Evolutionary conservation across 805 yeast species (phyloP), one percentile per base, ranked within the genome.

Genomic region (Kodamaea kakaduensis): DNA sequence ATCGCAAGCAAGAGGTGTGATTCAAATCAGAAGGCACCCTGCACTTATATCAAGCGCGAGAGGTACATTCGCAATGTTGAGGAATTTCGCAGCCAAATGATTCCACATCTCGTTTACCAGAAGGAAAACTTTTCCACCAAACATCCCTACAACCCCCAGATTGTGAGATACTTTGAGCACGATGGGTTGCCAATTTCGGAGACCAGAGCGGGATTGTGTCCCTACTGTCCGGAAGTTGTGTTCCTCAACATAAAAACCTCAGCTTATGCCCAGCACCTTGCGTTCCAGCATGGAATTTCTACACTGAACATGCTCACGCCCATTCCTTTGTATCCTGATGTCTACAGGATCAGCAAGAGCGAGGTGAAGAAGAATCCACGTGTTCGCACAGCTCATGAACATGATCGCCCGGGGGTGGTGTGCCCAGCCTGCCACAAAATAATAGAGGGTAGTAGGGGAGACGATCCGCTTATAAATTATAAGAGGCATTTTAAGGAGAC

Each of bases 201-300:
- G 19, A 54, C 67, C 1, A 48, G 65, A 25, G 38, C 51, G 28
- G 69, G 61, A 1, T 40, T 64, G 15, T 64, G 69, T 46, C 58
- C 66, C 3, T 64, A 51, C 35, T 64, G 69, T 38, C 46, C 47
- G 10, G 55, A 51, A 1, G 12, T 54, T 4, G 34, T 34, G 26
- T 63, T 64, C 41, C 53, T 44, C 37, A 55, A 55, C 33, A 48
- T 58, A 30, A 61, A 61, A 37, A 57, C 52, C 15, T 56, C 65
- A 3, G 46, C 56, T 18, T 64, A 61, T 36, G 52, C 61, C 0
- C 64, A 59, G 34, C 69, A 64, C 43, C 44, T 63, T 38, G 52
- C 61, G 17, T 54, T 48, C 26, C 44, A 44, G 16, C 68, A 64
- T 41, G 69, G 69, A 1, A 46, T 64, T 16, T 52, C 44, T 21